Conservation (phyloP, 257 asterid genomes). For the Ligustrum vulgare region DNA sequence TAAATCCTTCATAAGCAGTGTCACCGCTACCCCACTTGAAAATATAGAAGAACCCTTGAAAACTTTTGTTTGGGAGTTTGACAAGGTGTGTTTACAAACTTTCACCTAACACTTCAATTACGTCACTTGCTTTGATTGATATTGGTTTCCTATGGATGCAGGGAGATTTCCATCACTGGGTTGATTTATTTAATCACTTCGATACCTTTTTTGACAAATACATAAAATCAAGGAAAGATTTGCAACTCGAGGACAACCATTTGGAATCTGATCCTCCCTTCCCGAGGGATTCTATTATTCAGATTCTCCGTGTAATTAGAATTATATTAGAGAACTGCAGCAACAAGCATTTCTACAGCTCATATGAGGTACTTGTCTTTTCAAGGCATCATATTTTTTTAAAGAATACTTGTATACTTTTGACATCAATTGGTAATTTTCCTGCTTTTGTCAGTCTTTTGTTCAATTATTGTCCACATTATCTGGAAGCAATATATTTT, state of each 20-base stretch:
- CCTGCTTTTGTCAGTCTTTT: not conserved
- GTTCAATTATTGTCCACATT: not conserved
- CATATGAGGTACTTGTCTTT: constrained; percentile 79
- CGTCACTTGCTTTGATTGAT: constrained; percentile 20
- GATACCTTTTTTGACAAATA: constrained; percentile 83
- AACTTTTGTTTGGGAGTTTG: constrained; percentile 89
- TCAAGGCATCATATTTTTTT: not conserved
- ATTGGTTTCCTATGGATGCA: constrained; percentile 44
- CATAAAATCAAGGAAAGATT: constrained; percentile 91
- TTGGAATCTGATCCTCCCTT: constrained; percentile 72
- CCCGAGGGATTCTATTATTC: constrained; percentile 83
- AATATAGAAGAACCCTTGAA: constrained; percentile 70
- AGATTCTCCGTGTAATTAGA: constrained; percentile 84
- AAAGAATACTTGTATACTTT: not conserved
- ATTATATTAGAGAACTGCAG: constrained; percentile 93
- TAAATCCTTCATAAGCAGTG: constrained; percentile 70
- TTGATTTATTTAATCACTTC: constrained; percentile 90
- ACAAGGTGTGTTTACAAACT: constrained; percentile 58
- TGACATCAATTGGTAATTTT: not conserved
- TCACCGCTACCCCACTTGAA: constrained; percentile 72
- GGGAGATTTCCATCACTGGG: constrained; percentile 99
- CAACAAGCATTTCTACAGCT: constrained; percentile 90
- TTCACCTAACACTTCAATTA: constrained; percentile 17
- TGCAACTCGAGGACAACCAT: constrained; percentile 78
- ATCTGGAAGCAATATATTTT: not conserved